Evolutionary conservation across 805 yeast species (phyloP).

Genomic region (Wickerhamomyces hampshirensis): DNA sequence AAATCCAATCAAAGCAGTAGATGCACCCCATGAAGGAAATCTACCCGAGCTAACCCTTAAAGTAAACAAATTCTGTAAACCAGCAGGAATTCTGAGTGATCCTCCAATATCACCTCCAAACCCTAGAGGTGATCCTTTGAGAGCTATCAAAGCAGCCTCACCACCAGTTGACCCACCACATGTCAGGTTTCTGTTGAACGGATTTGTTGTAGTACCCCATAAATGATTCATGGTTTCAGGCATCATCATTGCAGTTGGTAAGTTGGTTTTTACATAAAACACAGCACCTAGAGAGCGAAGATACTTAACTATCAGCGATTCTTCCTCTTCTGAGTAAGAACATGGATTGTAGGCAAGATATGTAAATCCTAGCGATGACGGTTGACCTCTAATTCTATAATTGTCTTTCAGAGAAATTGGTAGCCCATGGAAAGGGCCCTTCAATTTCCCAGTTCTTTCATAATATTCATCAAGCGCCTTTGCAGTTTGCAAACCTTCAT

Average conservation of each 20-base stretch:
- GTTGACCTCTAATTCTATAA: slow-evolving; percentile 37
- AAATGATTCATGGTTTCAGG: slow-evolving; percentile 42
- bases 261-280: slow-evolving; percentile 49
- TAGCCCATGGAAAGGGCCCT: slow-evolving; percentile 66
- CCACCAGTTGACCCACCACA: slow-evolving; percentile 55
- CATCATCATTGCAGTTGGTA: slow-evolving; percentile 47
- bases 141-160: slow-evolving; percentile 42
- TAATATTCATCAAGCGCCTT: slow-evolving; percentile 47
- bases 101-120: slow-evolving; percentile 56
- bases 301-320: slow-evolving; percentile 35
- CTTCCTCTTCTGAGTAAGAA: slow-evolving; percentile 28
- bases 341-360: slow-evolving; percentile 36
- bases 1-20: slow-evolving; percentile 21
- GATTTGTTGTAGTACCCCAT: slow-evolving; percentile 43
- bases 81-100: slow-evolving; percentile 43
- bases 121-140: slow-evolving; percentile 44
- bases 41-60: slow-evolving; percentile 43
- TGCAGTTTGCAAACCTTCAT: slow-evolving; percentile 55
- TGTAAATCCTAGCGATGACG: slow-evolving; percentile 46
- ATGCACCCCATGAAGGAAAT: slow-evolving; percentile 29
- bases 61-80: slow-evolving; percentile 36
- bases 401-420: slow-evolving; percentile 57
- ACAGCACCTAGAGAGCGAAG: slow-evolving; percentile 47
- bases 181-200: slow-evolving; percentile 37
- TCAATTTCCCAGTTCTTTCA: slow-evolving; percentile 40